Base-by-base conservation (phyloP, 202 grass and related monocot species). In the Dendrocalamus latiflorus region DNA sequence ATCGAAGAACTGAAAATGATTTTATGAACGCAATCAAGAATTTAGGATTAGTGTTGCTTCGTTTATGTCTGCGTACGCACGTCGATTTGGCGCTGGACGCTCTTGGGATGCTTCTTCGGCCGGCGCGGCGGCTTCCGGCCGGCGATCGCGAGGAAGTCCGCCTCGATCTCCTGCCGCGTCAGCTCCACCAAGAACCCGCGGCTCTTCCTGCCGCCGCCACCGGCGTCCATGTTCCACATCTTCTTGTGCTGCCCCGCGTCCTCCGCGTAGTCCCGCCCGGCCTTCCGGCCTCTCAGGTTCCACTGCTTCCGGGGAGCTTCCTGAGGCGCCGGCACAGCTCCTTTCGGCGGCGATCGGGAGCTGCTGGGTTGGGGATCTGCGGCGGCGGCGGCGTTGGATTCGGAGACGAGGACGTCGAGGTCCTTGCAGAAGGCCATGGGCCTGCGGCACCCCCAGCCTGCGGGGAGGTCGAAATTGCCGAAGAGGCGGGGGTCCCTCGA, bases 111-210 rank as follows among this genome's bases (percentile, higher is more conserved):
- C 84, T 85, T 88, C 78, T 43, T 83, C 18, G 82, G 58, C 74
- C 82, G 69, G 68, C 81, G 87, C 72, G 77, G 84, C 16, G 89
- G 84, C 80, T 86, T 92, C 63, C 68, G 71, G 28, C 92, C 89
- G 82, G 90, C 90, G 64, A 92, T 94, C 81, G 80, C 68, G 48
- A 88, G 0, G 88, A 94, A 92, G 86, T 94, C 92, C 6, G 38
- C 74, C 8, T 88, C 92, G 83, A 94, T 88, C 74, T 94, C 89
- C 77, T 88, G 78, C n/a, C 41, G 68, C 25, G 84, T 63, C 17
- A 94, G 87, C 48, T 83, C 1, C 37, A 81, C 49, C 45, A 78
- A 66, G 56, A 92, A 78, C 34, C 77, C 77, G 64, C 77, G 74
- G 74, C 41, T 69, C 44, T 20, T 70, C 61, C 25, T 77, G 55